Base-by-base conservation (phyloP, 805 yeast species). In the Hanseniaspora lindneri region DNA sequence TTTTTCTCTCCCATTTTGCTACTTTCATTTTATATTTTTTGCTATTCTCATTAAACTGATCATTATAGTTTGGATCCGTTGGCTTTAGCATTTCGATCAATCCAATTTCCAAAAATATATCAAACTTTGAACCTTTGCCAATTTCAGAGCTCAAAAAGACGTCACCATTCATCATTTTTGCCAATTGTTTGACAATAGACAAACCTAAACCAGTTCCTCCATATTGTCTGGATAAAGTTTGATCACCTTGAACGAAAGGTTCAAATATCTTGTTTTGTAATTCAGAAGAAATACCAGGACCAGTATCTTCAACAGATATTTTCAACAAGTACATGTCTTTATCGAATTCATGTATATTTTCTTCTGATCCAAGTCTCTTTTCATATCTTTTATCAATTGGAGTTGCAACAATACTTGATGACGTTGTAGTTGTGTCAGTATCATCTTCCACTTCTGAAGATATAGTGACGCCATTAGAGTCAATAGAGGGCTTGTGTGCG, bases 201-300 rank as follows among this genome's bases (percentile, higher is more conserved):
- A 89, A 72, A 1, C 98, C 98, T 41, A 89, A 69, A 2, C 97
- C 98, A 0, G 96, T 92, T 55, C 98, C 98, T 51, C 97, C 96
- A 59, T 83, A 80, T 50, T 88, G 84, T 59, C 95, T 73, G 4
- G 95, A 83, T 24, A 86, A 69, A 0, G 96, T 86, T 62, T 87
- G 95, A 59, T 89, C 97, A 47, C 97, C 98, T 66, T 89, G 98
- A 17, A 88, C 87, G 68, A 89, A 89, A 1, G 97, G 96, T 58
- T 92, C 96, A 63, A 89, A 89, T 1, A 89, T 94, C 52, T 82
- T 77, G 39, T 78, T 78, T 58, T 84, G 96, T 48, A 87, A 64
- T 1, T 80, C 77, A 13, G 80, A 78, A 35, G 85, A 94, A 47
- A 89, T 88, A 52, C 98, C 98, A 0, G 96, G 88, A 3, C 98